Base-by-base conservation (phyloP, 805 yeast genomes). In the Sporopachydermia lactativora region DNA sequence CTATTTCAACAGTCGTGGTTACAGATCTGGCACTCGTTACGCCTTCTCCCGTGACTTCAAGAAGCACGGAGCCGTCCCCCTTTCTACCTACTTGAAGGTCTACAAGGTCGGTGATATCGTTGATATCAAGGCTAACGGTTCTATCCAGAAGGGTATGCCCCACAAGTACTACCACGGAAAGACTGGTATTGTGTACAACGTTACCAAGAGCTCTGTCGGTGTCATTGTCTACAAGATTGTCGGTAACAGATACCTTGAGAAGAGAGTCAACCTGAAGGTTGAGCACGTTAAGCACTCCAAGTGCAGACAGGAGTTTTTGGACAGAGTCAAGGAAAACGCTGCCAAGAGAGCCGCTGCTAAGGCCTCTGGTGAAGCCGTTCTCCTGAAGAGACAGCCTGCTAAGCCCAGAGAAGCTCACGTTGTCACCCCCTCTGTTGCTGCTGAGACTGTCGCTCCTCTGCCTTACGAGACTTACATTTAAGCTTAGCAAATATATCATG, bases 141-240 rank as follows among this genome's bases (percentile, higher is more conserved):
- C 98, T 57, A 76, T 88, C 77, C 97, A 92, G 70, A 88, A 89
- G 81, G 96, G 97, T 84, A 85, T 92, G 96, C 98, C 98, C 69
- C 95, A 85, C 86, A 92, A 92, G 77, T 88, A 76, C 82, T 92
- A 92, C 96, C 96, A 92, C 79, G 98, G 98, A 73, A 92, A 88
- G 81, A 92, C 98, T 55, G 98, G 98, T 81, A 84, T 92, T 59
- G 78, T 92, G 54, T 92, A 78, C 95, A 92, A 92, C 80, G 94
- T 92, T 57, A 89, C 98, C 81, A 92, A 84, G 79, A 72, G 95
- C 51, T 75, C 98, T 52, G 97, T 92, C 54, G 98, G 98, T 81
- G 92, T 92, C 59, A 84, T 92, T 63, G 70, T 92, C 67, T 82
- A 92, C 94, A 92, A 92, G 82, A 78, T 88, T 68, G 97, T 92